Evolutionary conservation across 2,329 filamentous ascomycete genomes (phyloP), one percentile per base, ranked within the genome.

Genomic region (Xylaria sp.): DNA sequence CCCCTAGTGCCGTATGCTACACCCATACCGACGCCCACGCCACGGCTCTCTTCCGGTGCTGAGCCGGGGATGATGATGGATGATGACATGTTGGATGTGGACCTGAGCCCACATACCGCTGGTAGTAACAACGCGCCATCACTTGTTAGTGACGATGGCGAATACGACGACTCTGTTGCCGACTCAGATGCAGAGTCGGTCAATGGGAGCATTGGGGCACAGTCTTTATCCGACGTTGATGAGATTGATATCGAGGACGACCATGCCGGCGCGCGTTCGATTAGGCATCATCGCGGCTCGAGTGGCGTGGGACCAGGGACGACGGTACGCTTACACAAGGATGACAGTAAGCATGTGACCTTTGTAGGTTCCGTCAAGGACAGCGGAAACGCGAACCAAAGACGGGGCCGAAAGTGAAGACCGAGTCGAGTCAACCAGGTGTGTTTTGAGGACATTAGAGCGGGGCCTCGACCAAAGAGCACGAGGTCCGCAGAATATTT

Each of bases 141-240:
- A 63, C 79, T 92, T 44, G 88, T 92, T 66, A 91, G 88, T 72
- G 89, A 92, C 71, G 88, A 91, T 66, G 87, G 88, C 63, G 89
- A 91, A 68, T 90, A 89, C 65, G 88, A 89, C 62, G 86, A 88
- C 50, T 90, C 87, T 1, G 85, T 88, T 52, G 84, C 85, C 54
- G 81, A 78, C 42, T 88, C 84, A 1, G 77, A 78, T 3, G 80
- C 80, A 2, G 76, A 79, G 40, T 87, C 84, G 4, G 84, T 76
- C 49, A 82, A 79, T 51, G 82, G 85, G 44, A 77, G 74, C 52
- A 69, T 82, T 37, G 85, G 85, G 21, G 77, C 83, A n/a, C 83
- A 83, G 54, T 78, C 80, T 2, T 76, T 83, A 20, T 82, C 82
- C 9, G 83, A 86, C 63, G 78, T 86, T 38, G 80, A 83, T 22